Evolutionary conservation across 305 asterid genomes (phyloP), one percentile per base, ranked within the genome.

Genomic region (Fraxinus platypoda): DNA sequence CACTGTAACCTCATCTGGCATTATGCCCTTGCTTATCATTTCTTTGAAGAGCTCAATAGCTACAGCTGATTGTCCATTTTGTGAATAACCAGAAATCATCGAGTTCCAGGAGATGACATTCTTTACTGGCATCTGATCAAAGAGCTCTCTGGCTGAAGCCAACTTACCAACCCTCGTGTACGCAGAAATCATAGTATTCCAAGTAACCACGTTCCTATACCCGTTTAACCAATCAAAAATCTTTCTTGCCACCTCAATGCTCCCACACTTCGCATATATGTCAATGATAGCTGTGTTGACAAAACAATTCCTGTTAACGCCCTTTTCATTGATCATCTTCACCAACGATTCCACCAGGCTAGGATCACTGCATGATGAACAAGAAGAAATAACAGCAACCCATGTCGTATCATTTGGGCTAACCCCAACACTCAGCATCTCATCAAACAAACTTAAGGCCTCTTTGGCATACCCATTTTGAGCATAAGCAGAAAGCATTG

Each of bases 151-250:
- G 3, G 96, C 97, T 34, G 90, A 83, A 83, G 77, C 64, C 82
- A 94, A 82, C 83, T 92, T 90, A 72, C 97, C 95, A 9, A 80
- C 79, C 74, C 94, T 89, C 37, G 78, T 81, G 84, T 92, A 92
- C 12, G 88, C 95, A 12, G 97, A 90, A 46, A 94, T 90, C 94
- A 92, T 91, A 8, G 94, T 80, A 78, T 94, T 92, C 94, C 98
- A 94, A 30, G 97, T 82, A 77, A 90, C 96, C 43, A 68, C 62
- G 76, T 86, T 91, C 85, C 88, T 89, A 54, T 75, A 19, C 19
- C 49, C 77, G n/a, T 88, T 91, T 46, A 92, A 83, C 85, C 87
- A 94, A 81, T 92, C 83, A 77, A 94, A 94, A 31, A 89, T 89
- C 83, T 84, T 86, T 66, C 81, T 87, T 52, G 96, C 91, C 91